Conservation (phyloP, 2,329 filamentous ascomycete genomes). For the Fusarium sp. region DNA sequence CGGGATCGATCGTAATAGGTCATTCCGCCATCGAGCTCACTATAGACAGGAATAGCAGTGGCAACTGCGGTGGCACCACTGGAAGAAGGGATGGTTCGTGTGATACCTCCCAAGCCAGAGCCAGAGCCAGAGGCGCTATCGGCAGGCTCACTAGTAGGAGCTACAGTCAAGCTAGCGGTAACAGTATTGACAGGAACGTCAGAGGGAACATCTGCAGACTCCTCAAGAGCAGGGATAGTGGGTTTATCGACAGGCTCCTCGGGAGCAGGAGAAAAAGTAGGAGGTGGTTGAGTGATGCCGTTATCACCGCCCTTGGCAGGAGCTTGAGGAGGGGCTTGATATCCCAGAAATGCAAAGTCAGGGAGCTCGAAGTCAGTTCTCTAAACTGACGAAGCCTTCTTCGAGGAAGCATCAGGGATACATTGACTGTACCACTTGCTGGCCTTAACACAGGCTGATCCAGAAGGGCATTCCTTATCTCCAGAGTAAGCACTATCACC, state of each 20-base stretch:
- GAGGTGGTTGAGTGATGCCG: neutral
- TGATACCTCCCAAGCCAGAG: slow-evolving; percentile 22
- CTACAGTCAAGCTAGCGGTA: neutral
- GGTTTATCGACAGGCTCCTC: neutral
- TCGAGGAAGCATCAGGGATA: slow-evolving; percentile 7
- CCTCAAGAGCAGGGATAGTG: neutral
- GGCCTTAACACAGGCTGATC: slow-evolving; percentile 25
- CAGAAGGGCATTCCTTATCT: slow-evolving; percentile 29
- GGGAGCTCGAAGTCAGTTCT: neutral
- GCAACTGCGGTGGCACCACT: slow-evolving; percentile 29
- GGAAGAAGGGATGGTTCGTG: slow-evolving; percentile 37
- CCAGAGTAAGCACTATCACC: slow-evolving; percentile 26
- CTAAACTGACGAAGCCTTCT: slow-evolving; percentile 5
- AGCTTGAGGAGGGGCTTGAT: neutral
- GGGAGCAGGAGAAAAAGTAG: slow-evolving; percentile 3
- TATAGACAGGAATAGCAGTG: slow-evolving; percentile 37
- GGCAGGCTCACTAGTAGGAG: neutral
- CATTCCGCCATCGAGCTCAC: slow-evolving; percentile 38
- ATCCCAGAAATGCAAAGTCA: neutral
- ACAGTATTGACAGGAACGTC: neutral
- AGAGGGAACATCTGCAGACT: neutral
- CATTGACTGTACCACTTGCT: slow-evolving; percentile 42
- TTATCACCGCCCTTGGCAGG: neutral
- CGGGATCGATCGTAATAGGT: slow-evolving; percentile 39
- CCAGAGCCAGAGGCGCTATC: slow-evolving; percentile 5